A percentile compares a stretch with the other conserved stretches of the same genome.
These are phyloP conservation scores for Leccinum boreale DNA, from an alignment of 768 basidiomycete genomes.

Conservation along the genomic window DNA sequence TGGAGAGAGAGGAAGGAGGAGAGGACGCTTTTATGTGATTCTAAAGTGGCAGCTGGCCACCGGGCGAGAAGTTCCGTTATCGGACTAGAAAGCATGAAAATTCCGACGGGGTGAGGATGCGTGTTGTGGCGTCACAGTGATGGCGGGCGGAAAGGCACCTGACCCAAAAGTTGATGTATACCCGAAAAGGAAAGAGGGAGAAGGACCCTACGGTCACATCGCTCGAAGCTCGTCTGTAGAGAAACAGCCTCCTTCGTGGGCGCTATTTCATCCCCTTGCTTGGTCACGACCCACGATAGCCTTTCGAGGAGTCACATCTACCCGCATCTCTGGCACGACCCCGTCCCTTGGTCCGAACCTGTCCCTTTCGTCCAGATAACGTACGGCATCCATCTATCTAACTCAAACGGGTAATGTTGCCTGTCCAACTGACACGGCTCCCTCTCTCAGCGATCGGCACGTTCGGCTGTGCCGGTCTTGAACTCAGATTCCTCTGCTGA, in stretches of 20 bases:
- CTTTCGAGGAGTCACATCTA: conserved; percentile 29
- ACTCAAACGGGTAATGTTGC: conserved; percentile 29
- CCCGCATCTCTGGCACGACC: conserved; percentile 22
- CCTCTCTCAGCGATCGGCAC: conserved; percentile 31
- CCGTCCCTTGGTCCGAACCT: conserved; percentile 6
- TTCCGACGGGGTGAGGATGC: conserved; percentile 33
- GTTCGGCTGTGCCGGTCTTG: conserved; percentile 20
- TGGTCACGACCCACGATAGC: conserved; percentile 29
- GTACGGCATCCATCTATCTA: conserved; percentile 32
- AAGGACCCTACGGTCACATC: conserved; percentile 30
- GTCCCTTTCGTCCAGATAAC: conserved; percentile 25
- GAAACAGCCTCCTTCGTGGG: conserved; percentile 19
- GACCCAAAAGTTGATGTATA: conserved; percentile 23
- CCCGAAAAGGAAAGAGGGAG: conserved; percentile 17
- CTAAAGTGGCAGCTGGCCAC: conserved; percentile 25
- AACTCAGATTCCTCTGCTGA: conserved; percentile 25
- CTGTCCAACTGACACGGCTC: conserved; percentile 31
- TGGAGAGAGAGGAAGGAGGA: neutral
- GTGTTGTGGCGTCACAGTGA: conserved; percentile 37
- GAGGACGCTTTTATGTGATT: conserved; percentile 26
- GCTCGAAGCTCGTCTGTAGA: conserved; percentile 20
- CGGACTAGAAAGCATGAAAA: conserved; percentile 32
- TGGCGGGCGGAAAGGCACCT: conserved; percentile 33
- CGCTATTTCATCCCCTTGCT: conserved; percentile 21
- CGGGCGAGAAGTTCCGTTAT: conserved; percentile 33